These are phyloP conservation scores for Kodamaea ohmeri DNA, from an alignment of 1,139 yeast species.

Conservation along the genomic window DNA sequence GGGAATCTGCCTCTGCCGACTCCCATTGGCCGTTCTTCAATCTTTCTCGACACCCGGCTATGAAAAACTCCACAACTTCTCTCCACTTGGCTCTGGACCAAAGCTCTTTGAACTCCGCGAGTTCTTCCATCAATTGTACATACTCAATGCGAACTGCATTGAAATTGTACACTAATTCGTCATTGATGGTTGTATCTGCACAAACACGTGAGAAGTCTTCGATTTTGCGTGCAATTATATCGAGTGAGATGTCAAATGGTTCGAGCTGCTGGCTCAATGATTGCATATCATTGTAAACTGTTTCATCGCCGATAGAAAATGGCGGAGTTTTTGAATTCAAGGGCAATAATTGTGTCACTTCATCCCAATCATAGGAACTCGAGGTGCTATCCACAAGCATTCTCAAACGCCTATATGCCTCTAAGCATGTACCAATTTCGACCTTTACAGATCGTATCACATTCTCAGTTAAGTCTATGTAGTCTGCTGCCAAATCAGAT, in stretches of 20 bases:
- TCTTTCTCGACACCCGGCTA: neutral
- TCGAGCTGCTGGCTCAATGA: constrained; percentile 34
- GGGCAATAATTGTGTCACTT: constrained; percentile 26
- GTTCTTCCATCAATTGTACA: constrained; percentile 43
- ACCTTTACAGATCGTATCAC: constrained; percentile 50
- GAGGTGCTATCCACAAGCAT: constrained; percentile 23
- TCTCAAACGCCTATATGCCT: constrained; percentile 36
- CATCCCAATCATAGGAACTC: constrained; percentile 16
- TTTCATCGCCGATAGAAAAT: constrained; percentile 29
- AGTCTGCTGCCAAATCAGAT: constrained; percentile 56
- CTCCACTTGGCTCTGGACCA: constrained; percentile 12
- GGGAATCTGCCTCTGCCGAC: too few relatives aligned
- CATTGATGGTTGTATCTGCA: constrained; percentile 11
- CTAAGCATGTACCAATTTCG: constrained; percentile 49
- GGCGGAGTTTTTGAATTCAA: constrained; percentile 22
- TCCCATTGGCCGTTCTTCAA: constrained; percentile 6
- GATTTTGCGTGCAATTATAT: constrained; percentile 25
- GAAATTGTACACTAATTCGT: constrained; percentile 8
- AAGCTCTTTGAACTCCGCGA: constrained; percentile 8
- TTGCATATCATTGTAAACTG: constrained; percentile 30
- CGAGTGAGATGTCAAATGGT: constrained; percentile 55
- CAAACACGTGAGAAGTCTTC: constrained; percentile 20
- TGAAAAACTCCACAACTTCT: constrained; percentile 8
- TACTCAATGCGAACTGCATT: constrained; percentile 6
- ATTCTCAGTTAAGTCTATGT: constrained; percentile 52